Base-by-base conservation (phyloP, 2,329 filamentous ascomycete genomes). In the Aureobasidium zeae region DNA sequence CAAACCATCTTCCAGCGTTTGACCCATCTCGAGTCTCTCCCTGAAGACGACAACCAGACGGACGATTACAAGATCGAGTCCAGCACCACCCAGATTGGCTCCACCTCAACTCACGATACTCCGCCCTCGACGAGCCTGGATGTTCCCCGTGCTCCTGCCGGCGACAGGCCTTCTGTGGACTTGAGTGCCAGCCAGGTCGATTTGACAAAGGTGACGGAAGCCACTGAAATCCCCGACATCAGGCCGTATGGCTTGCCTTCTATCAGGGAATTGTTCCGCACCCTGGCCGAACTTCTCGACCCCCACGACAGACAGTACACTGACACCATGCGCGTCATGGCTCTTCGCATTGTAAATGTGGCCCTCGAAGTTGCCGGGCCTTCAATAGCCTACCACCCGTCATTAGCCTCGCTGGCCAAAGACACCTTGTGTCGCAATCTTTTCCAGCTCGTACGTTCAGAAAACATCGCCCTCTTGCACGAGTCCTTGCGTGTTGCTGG, bases 321-420 rank as follows among this genome's bases (percentile, higher is more conserved):
- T 2, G 91, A 98, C 58, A 82, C 86, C 1, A 91, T 96, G 82
- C 79, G 89, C 53, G 86, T 98, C 29, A 98, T 98, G 88, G 91
- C 91, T 13, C 68, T 98, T 52, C 79, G 91, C 31, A 96, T 98
- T 51, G 91, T 98, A 44, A 91, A 98, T 61, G 91, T 98, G 32
- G 91, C 91, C 2, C 74, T 98, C 16, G 91, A 98, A 64, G 89
- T 98, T 46, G 87, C 91, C 2, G 91, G 91, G 0, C 89, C 91
- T 3, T 94, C 88, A 6, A 95, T 98, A 58, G 86, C 88, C 36
- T 83, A 84, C 50, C 91, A 98, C 60, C 88, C 89, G 5, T 86
- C 83, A 46, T 69, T 98, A 39, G 88, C 89, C 9, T 78, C 76
- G 4, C 75, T 98, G 45, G 91, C 91, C 1, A 87, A 94, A 61